phyloP scores from a whole-genome alignment of 805 yeast genomes.

The Yarrowia divulgata region DNA sequence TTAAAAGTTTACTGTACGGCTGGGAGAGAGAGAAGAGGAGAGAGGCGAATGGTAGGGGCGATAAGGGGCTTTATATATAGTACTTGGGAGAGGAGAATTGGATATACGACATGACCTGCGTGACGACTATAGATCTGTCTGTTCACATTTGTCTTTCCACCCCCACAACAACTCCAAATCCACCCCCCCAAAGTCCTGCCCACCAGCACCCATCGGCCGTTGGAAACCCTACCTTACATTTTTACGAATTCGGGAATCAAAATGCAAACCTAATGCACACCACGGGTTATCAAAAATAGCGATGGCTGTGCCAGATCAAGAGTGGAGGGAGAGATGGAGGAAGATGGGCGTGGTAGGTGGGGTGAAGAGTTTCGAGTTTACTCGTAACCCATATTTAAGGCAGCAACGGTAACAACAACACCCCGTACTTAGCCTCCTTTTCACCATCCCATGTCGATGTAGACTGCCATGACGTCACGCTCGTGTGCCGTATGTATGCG shows the following conservation, averaged over 20 bases:
- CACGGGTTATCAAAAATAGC: constrained; percentile 34
- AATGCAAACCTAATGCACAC: constrained; percentile 34
- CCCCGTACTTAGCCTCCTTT: too few species aligned
- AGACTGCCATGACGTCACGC: constrained; percentile 17
- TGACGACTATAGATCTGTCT: background rate
- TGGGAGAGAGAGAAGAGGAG: background rate
- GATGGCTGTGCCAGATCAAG: background rate
- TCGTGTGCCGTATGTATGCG: constrained; percentile 26
- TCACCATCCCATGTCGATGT: background rate
- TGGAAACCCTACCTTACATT: constrained; percentile 27
- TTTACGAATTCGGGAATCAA: constrained; percentile 33
- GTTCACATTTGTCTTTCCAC: background rate
- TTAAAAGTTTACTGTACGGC: constrained; percentile 37
- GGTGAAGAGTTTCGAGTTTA: too few species aligned
- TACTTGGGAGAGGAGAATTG: background rate
- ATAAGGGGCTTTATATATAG: background rate
- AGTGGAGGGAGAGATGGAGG: background rate
- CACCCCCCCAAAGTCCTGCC: background rate
- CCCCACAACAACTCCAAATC: too few species aligned
- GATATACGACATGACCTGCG: background rate
- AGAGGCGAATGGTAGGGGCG: background rate
- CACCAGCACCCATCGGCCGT: constrained; percentile 26
- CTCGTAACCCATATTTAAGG: too few species aligned
- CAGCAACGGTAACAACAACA: too few species aligned
- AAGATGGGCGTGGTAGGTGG: too few species aligned